A percentile compares a stretch with the other conserved stretches of the same genome.
These are phyloP conservation scores for Dunaliella salina DNA, from an alignment of 163 green algal genomes.

Conservation along the genomic window DNA sequence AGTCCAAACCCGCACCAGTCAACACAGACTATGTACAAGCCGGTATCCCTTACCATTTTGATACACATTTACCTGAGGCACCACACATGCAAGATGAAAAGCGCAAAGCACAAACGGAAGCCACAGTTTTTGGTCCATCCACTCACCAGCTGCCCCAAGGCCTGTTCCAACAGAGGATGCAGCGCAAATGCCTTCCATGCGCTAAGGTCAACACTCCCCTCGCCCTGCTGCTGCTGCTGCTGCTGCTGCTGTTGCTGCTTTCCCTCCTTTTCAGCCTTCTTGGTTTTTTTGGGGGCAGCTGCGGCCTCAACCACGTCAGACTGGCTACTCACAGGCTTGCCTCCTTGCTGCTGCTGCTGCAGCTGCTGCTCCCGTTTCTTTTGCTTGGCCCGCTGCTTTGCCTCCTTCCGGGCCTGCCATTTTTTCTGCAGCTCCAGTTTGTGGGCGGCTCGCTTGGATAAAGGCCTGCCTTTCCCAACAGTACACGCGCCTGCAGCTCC, in stretches of 20 bases:
- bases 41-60: too few species aligned
- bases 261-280: conserved; percentile 17
- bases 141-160: conserved; percentile 25
- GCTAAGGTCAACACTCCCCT: conserved; percentile 30
- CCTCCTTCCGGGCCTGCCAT: background rate
- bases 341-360: background rate
- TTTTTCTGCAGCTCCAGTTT: background rate
- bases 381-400: conserved; percentile 6
- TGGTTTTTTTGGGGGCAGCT: background rate
- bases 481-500: background rate
- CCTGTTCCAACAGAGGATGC: conserved; percentile 45
- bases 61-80: too few species aligned
- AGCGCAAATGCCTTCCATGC: conserved; percentile 56
- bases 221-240: background rate
- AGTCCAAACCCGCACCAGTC: too few species aligned
- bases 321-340: background rate
- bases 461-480: background rate
- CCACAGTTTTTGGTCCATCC: background rate
- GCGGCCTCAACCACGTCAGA: background rate
- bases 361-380: background rate
- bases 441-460: background rate
- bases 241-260: conserved; percentile 3
- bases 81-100: too few species aligned
- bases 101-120: too few species aligned
- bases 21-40: too few species aligned